phyloP scores from a whole-genome alignment of 352 stramenopile genomes.

The Pythium dissotocum region DNA sequence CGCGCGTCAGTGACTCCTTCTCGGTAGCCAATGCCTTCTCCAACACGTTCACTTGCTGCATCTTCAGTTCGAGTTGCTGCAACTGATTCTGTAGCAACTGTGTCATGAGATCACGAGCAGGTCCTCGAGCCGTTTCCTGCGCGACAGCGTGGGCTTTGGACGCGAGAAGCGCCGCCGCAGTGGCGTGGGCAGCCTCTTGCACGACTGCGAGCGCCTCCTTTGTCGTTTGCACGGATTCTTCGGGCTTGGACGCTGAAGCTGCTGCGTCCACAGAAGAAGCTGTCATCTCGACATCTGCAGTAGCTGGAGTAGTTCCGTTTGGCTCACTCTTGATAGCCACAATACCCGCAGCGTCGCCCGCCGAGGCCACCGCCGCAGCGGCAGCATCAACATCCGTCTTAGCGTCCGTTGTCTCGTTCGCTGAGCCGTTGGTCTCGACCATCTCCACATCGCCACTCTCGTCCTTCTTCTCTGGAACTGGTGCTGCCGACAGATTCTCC shows the following conservation, averaged over 20 bases:
- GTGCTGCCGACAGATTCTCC: background rate
- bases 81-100: slow-evolving; percentile 71
- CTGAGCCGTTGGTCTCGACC: slow-evolving; percentile 8
- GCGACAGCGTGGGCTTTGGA: slow-evolving; percentile 51
- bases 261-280: background rate
- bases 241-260: background rate
- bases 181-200: slow-evolving; percentile 63
- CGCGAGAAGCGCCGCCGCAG: slow-evolving; percentile 59
- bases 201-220: slow-evolving; percentile 65
- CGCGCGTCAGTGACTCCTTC: slow-evolving; percentile 57
- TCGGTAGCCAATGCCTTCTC: slow-evolving; percentile 56
- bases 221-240: slow-evolving; percentile 24
- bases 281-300: slow-evolving; percentile 42
- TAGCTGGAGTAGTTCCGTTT: slow-evolving; percentile 18
- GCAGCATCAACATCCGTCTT: slow-evolving; percentile 39
- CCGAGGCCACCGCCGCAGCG: slow-evolving; percentile 39
- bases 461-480: background rate
- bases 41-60: slow-evolving; percentile 65
- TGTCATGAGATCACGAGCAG: slow-evolving; percentile 53
- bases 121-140: slow-evolving; percentile 38
- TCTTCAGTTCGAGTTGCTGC: slow-evolving; percentile 78
- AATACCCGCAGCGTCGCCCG: slow-evolving; percentile 43
- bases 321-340: slow-evolving; percentile 26
- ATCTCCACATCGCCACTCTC: slow-evolving; percentile 24
- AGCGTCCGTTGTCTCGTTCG: background rate